Percentiles rank a stretch among this genome's conserved stretches.
Conservation (phyloP, 106 monocot species). For the Gastrodia elata region DNA sequence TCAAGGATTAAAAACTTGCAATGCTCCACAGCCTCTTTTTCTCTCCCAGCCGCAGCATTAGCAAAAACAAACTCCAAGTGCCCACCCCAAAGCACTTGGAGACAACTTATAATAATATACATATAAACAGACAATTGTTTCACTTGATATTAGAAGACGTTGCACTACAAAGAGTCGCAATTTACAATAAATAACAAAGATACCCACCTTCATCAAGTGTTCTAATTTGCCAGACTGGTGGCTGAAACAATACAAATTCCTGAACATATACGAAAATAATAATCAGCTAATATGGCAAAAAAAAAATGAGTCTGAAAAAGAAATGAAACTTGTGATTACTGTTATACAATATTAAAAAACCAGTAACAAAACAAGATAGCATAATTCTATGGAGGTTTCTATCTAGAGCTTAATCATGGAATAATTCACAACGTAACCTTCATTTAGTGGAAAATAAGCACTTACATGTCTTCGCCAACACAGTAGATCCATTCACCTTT, state of each 20-base stretch:
- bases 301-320: background rate
- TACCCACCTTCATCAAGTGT: conserved; percentile 91
- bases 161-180: background rate
- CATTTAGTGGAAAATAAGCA: background rate
- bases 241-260: conserved; percentile 97
- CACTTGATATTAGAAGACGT: background rate
- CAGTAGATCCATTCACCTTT: conserved; percentile 99
- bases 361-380: background rate
- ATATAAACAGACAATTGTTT: background rate
- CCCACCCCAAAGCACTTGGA: background rate
- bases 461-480: conserved; percentile 96
- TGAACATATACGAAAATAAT: conserved; percentile 18
- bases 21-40: too few species aligned
- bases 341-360: background rate
- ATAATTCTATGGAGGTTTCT: background rate
- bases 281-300: background rate
- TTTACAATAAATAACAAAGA: background rate
- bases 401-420: background rate
- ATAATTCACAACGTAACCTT: background rate
- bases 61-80: background rate
- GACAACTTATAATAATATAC: background rate
- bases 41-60: too few species aligned
- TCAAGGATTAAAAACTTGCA: too few species aligned
- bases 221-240: conserved; percentile 95
- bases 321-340: background rate